phyloP scores from a whole-genome alignment of 169 alveolate genomes.

The Cryptosporidium andersoni region DNA sequence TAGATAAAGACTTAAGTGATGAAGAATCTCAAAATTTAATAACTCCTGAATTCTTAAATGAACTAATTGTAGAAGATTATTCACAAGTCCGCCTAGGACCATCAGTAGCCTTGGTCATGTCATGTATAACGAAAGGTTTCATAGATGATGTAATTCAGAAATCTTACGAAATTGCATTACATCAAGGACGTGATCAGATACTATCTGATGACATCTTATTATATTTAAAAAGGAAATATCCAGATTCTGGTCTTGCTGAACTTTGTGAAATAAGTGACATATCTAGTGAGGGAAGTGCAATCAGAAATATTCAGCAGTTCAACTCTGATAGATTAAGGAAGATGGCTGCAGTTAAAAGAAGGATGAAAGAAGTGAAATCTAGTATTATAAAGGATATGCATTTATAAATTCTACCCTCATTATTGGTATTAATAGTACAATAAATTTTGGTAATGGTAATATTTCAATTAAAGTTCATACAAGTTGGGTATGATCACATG shows the following conservation, averaged over 20 bases:
- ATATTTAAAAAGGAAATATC: slow-evolving; percentile 41
- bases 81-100: slow-evolving; percentile 64
- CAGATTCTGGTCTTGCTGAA: slow-evolving; percentile 23
- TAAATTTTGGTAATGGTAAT: no score
- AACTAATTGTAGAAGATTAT: slow-evolving; percentile 35
- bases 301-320: no score
- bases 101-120: slow-evolving; percentile 49
- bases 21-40: slow-evolving; percentile 3
- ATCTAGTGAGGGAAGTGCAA: no score
- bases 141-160: slow-evolving; percentile 19
- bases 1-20: background rate
- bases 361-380: no score
- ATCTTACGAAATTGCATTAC: slow-evolving; percentile 31
- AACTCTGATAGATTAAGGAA: no score
- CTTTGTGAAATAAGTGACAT: slow-evolving; percentile 8
- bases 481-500: no score
- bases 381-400: no score
- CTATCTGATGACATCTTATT: slow-evolving; percentile 44
- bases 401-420: no score
- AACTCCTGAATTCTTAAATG: slow-evolving; percentile 49
- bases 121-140: slow-evolving; percentile 39
- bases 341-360: no score
- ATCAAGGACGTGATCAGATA: slow-evolving; percentile 8
- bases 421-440: no score
- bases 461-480: no score